Evolutionary conservation across 176 grass and related monocot genomes (phyloP).

Genomic region (Avena sativa): DNA sequence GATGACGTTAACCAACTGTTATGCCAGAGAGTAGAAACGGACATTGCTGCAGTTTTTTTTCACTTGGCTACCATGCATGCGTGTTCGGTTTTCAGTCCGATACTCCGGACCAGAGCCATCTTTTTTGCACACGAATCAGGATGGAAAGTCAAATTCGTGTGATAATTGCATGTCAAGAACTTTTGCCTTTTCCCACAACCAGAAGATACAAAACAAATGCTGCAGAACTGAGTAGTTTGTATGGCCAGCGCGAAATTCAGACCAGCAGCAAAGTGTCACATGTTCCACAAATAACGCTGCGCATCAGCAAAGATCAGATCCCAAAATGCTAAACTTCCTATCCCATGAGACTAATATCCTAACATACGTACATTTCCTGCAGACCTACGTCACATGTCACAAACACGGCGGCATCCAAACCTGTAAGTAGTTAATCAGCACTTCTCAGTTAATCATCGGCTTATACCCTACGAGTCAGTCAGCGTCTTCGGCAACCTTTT

Average conservation of each 20-base stretch:
- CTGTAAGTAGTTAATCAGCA: background rate
- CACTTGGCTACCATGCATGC: background rate
- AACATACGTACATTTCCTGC: slow-evolving; percentile 11
- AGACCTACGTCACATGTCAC: background rate
- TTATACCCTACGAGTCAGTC: slow-evolving; percentile 6
- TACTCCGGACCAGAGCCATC: too few species aligned
- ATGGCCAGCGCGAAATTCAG: background rate
- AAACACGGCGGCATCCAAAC: background rate
- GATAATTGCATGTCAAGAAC: background rate
- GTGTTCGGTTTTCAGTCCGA: background rate
- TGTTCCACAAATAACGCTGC: background rate
- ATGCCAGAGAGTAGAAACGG: background rate
- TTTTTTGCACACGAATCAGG: background rate
- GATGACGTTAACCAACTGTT: too few species aligned
- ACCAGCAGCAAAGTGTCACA: background rate
- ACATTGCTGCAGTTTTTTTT: background rate
- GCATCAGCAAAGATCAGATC: background rate
- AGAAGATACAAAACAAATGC: too few species aligned
- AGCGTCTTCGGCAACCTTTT: background rate
- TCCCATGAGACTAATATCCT: background rate
- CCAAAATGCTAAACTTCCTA: background rate
- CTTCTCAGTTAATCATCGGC: background rate
- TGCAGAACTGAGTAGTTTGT: background rate
- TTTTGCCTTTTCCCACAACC: background rate
- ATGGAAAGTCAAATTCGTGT: background rate